Conservation (phyloP, 768 basidiomycete genomes). For the Boletus rex-veris region DNA sequence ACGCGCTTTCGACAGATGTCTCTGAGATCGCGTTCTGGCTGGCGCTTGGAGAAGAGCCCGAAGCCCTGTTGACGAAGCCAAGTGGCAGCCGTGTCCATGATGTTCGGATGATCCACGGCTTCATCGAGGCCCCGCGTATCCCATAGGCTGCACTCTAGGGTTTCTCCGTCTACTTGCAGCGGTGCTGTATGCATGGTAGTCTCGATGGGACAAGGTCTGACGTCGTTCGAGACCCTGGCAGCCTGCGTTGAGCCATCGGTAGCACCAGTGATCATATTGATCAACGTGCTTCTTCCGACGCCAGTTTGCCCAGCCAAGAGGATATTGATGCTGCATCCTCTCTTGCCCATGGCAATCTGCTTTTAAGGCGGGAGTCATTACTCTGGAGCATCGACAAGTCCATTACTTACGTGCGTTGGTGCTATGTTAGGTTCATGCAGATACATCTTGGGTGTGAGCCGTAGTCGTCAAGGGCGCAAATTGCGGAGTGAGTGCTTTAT, state of each 20-base stretch:
- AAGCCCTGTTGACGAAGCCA: slow-evolving; percentile 24
- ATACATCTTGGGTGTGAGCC: neutral
- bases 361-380: neutral
- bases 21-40: slow-evolving; percentile 23
- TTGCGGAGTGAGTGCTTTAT: neutral
- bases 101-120: slow-evolving; percentile 19
- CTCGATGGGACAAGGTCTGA: slow-evolving; percentile 22
- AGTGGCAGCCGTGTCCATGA: slow-evolving; percentile 17
- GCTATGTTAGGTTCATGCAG: neutral
- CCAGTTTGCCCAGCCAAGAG: slow-evolving; percentile 28
- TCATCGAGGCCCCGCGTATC: slow-evolving; percentile 29
- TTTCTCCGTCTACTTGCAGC: neutral
- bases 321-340: slow-evolving; percentile 5
- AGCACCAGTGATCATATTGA: slow-evolving; percentile 26
- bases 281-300: slow-evolving; percentile 27
- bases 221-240: slow-evolving; percentile 25
- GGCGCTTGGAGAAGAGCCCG: slow-evolving; percentile 11
- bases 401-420: slow-evolving; percentile 5
- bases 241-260: slow-evolving; percentile 6
- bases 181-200: slow-evolving; percentile 12
- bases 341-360: neutral
- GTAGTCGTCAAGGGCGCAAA: slow-evolving; percentile 1
- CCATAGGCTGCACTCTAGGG: slow-evolving; percentile 19
- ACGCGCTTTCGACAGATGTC: slow-evolving; percentile 19
- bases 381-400: neutral